These are phyloP conservation scores for Taphrina wiesneri DNA, from an alignment of 1,139 yeast species.

Conservation along the genomic window DNA sequence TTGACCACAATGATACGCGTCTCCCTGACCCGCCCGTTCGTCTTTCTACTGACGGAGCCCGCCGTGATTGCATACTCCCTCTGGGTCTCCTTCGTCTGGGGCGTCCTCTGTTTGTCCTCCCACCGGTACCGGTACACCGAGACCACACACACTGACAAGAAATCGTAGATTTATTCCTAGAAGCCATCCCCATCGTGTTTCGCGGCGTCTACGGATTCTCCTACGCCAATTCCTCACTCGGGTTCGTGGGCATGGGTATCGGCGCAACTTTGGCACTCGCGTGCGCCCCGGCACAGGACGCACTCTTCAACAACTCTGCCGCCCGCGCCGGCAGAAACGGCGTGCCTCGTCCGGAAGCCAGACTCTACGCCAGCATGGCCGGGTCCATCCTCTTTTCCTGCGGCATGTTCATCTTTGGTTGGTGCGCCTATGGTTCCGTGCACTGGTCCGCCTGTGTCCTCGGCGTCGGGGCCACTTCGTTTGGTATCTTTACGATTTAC, in stretches of 20 bases:
- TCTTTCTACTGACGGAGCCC: slow-evolving; percentile 29
- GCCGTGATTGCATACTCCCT: slow-evolving; percentile 40
- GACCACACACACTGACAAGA: background rate
- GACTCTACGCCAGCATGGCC: slow-evolving; percentile 70
- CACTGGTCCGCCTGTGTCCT: slow-evolving; percentile 33
- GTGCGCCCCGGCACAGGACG: slow-evolving; percentile 36
- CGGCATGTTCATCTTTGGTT: slow-evolving; percentile 77
- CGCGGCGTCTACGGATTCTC: slow-evolving; percentile 68
- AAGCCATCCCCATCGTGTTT: slow-evolving; percentile 65
- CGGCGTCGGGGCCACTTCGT: slow-evolving; percentile 25
- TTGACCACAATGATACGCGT: slow-evolving; percentile 11
- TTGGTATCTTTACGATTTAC: slow-evolving; percentile 35
- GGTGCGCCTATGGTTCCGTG: slow-evolving; percentile 55
- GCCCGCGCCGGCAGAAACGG: slow-evolving; percentile 52
- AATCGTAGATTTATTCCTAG: slow-evolving; percentile 60
- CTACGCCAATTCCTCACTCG: slow-evolving; percentile 62
- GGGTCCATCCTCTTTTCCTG: slow-evolving; percentile 68
- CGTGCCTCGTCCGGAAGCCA: slow-evolving; percentile 72
- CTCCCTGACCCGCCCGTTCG: slow-evolving; percentile 31
- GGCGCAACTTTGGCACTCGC: slow-evolving; percentile 57
- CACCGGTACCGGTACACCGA: background rate
- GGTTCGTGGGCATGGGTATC: slow-evolving; percentile 60
- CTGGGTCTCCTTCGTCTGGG: slow-evolving; percentile 57
- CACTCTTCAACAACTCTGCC: slow-evolving; percentile 38
- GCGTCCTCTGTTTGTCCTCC: slow-evolving; percentile 51